Base-by-base conservation (phyloP, 1,139 yeast species). In the Hyphopichia fennica region DNA sequence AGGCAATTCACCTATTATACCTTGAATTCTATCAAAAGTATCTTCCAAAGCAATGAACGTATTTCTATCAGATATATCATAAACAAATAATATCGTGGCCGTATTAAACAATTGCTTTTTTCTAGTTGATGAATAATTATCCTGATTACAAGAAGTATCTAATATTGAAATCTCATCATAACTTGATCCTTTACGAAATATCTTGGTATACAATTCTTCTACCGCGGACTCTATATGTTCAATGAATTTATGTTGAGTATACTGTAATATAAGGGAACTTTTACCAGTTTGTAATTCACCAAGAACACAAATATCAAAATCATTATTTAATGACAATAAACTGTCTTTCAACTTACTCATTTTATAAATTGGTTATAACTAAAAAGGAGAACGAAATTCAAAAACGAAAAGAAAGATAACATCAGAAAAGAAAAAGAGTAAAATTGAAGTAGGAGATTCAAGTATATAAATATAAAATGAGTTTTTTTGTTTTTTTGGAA, bases 121-220 rank as follows among this genome's bases (percentile, higher is more conserved):
- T 35, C 65, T 56, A 6, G 63, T 56, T 1, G 62, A 50, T 27
- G 62, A 51, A 45, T 66, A 65, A 37, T 51, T 50, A 39, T 69
- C 76, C 20, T 52, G 51, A 16, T 47, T 45, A 6, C 58, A 49
- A 16, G 46, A 45, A 10, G 63, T 53, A 44, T 69, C 75, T 35
- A 65, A 52, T 5, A 69, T 62, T 11, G 63, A 48, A 15, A 65
- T 48, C 34, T 65, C 68, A 41, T 54, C 52, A 35, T 54, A 60
- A 29, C 37, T 45, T 17, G 36, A 35, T 16, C 47, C 56, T 11
- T 33, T 40, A 20, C 46, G 41, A 36, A 63, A 46, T 29, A 53
- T 50, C 45, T 68, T 68, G 36, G 62, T 54, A 48, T 67, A 64
- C 22, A 67, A 45, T 38, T 68, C 71, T 43, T 65, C 72, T 3